These are phyloP conservation scores for Gastrolobium villosum DNA, from an alignment of 306 rosid genomes.

Conservation along the genomic window DNA sequence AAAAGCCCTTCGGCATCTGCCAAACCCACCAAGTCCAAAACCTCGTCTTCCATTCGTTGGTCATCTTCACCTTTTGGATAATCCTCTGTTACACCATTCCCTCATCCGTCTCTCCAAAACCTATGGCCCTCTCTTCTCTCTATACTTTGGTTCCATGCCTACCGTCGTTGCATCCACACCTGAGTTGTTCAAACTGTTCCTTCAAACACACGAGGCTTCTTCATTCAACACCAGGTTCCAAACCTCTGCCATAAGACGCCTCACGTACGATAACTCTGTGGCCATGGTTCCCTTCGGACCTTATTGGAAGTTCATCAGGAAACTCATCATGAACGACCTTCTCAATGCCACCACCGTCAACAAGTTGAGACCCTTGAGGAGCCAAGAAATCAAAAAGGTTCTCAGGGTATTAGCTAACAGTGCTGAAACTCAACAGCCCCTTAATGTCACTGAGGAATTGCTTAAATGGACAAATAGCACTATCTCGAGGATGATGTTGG, in stretches of 20 bases:
- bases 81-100: conserved; percentile 45
- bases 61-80: conserved; percentile 32
- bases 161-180: conserved; percentile 39
- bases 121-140: conserved; percentile 31
- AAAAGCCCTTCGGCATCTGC: conserved; percentile 1
- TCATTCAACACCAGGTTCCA: conserved; percentile 9
- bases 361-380: background rate
- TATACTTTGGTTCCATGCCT: conserved; percentile 22
- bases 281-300: conserved; percentile 47
- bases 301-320: conserved; percentile 51
- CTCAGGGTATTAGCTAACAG: conserved; percentile 26
- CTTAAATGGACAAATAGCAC: conserved; percentile 41
- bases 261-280: conserved; percentile 42
- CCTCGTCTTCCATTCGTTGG: conserved; percentile 32
- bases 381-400: conserved; percentile 22
- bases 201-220: conserved; percentile 44
- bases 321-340: conserved; percentile 43
- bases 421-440: background rate
- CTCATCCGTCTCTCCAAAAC: conserved; percentile 36
- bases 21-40: conserved; percentile 47
- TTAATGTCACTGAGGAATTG: conserved; percentile 43
- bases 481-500: conserved; percentile 49
- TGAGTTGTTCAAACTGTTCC: conserved; percentile 39
- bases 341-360: conserved; percentile 8
- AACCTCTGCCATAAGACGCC: conserved; percentile 14